phyloP scores from a whole-genome alignment of 257 asterid species.

The Eucommia ulmoides region DNA sequence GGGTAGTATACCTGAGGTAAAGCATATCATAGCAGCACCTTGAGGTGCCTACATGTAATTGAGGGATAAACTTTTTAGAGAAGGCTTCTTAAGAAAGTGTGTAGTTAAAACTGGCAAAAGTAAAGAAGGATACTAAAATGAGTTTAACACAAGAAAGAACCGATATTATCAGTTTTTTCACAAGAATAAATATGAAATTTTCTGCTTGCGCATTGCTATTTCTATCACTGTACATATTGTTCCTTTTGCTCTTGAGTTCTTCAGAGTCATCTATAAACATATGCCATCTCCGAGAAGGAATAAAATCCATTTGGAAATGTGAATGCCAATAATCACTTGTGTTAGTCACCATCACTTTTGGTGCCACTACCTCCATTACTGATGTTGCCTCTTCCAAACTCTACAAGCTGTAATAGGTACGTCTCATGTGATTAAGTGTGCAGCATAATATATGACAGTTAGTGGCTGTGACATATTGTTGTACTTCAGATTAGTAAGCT shows the following conservation, averaged over 20 bases:
- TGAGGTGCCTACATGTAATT: constrained; percentile 67
- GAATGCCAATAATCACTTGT: constrained; percentile 65
- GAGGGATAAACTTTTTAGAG: constrained; percentile 8
- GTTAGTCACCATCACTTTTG: constrained; percentile 53
- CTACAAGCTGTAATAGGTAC: constrained; percentile 21
- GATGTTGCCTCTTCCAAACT: constrained; percentile 74
- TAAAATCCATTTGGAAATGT: constrained; percentile 28
- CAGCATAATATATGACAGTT: too few relatives aligned
- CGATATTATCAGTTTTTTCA: background rate
- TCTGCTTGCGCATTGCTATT: too few relatives aligned
- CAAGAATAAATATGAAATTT: too few relatives aligned
- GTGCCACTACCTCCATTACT: constrained; percentile 60
- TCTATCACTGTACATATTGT: constrained; percentile 15
- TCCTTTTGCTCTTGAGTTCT: constrained; percentile 10
- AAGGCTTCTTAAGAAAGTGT: constrained; percentile 27
- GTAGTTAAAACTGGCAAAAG: constrained; percentile 31
- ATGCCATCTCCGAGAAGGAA: constrained; percentile 55
- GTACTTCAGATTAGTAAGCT: too few relatives aligned
- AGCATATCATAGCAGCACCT: constrained; percentile 64
- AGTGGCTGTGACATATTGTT: too few relatives aligned
- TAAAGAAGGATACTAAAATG: background rate
- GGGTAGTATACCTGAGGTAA: constrained; percentile 73
- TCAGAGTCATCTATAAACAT: constrained; percentile 31
- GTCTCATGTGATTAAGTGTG: too few relatives aligned
- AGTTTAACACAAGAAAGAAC: too few relatives aligned